phyloP scores from a whole-genome alignment of 2,329 filamentous ascomycete species.

The Alternaria rosae region DNA sequence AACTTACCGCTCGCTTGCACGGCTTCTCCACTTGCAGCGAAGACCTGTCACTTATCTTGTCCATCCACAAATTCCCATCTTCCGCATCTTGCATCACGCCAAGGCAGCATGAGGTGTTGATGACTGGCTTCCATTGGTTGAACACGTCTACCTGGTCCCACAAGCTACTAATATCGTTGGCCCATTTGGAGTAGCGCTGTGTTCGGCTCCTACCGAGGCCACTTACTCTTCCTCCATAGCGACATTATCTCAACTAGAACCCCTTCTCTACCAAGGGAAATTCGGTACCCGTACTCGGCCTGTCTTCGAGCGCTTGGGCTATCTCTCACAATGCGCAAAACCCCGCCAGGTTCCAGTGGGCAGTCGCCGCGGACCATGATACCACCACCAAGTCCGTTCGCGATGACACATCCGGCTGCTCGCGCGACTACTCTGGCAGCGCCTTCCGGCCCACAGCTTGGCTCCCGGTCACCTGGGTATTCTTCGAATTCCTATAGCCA shows the following conservation, averaged over 20 bases:
- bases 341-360: constrained; percentile 43
- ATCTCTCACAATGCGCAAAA: constrained; percentile 35
- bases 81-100: constrained; percentile 20
- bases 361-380: constrained; percentile 45
- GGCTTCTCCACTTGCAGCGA: constrained; percentile 37
- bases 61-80: constrained; percentile 10
- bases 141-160: constrained; percentile 16
- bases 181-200: constrained; percentile 32
- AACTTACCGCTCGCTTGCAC: constrained; percentile 33
- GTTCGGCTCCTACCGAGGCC: constrained; percentile 48
- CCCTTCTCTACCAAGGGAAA: constrained; percentile 15
- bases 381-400: constrained; percentile 44
- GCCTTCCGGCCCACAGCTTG: constrained; percentile 37
- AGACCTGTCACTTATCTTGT: constrained; percentile 31
- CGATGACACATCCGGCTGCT: constrained; percentile 30
- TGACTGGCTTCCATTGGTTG: constrained; percentile 34
- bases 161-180: constrained; percentile 35
- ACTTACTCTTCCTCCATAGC: constrained; percentile 37
- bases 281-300: not conserved
- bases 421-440: constrained; percentile 39
- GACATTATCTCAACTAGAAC: constrained; percentile 9
- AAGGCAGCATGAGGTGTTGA: constrained; percentile 38
- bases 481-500: constrained; percentile 41
- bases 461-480: constrained; percentile 44
- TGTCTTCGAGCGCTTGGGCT: constrained; percentile 16